Conservation (phyloP, 345 rosid species). For the Eucalyptus rudis region DNA sequence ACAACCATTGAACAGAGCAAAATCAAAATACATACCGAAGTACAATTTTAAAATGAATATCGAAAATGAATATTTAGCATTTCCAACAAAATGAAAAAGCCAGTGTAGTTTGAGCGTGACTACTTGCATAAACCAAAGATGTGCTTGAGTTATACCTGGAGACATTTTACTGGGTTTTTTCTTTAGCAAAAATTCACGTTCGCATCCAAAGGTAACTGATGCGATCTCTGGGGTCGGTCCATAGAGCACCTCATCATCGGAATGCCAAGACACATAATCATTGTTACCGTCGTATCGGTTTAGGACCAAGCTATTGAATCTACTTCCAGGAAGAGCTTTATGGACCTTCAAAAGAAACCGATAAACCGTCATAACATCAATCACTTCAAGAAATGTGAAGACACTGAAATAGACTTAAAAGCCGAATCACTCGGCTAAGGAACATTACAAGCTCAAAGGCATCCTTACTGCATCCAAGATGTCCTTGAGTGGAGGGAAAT, state of each 20-base stretch:
- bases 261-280: constrained; percentile 85
- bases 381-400: not conserved
- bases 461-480: constrained; percentile 47
- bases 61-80: too few relatives aligned
- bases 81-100: too few relatives aligned
- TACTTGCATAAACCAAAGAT: too few relatives aligned
- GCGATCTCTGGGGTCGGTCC: constrained; percentile 71
- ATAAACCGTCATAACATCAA: not conserved
- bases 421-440: not conserved
- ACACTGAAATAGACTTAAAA: not conserved
- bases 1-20: too few relatives aligned
- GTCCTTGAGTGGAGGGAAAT: constrained; percentile 72
- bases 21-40: too few relatives aligned
- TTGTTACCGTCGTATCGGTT: constrained; percentile 67
- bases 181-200: too few relatives aligned
- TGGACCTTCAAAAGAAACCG: constrained; percentile 35
- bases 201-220: constrained; percentile 40
- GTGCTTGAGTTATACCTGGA: too few relatives aligned
- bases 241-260: constrained; percentile 75
- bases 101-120: too few relatives aligned
- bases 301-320: constrained; percentile 74
- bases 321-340: constrained; percentile 61
- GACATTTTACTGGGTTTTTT: too few relatives aligned
- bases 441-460: not conserved
- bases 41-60: too few relatives aligned